Evolutionary conservation across 2,329 filamentous ascomycete genomes (phyloP), one percentile per base, ranked within the genome.

Genomic region (Aspergillus hortae): DNA sequence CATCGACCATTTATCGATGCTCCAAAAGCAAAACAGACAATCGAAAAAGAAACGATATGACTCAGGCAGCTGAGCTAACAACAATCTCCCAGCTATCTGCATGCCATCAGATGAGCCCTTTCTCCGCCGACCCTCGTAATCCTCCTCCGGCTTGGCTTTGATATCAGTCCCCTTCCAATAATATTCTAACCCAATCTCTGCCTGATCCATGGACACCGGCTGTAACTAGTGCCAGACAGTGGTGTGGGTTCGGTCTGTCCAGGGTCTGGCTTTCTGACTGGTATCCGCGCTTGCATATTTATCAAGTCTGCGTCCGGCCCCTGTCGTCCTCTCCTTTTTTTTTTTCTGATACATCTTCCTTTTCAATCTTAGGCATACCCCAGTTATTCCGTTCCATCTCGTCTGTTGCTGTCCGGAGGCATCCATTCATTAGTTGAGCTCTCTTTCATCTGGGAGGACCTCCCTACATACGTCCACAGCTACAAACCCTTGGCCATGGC

Each of bases 401-500:
- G 33, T 33, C 12, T 14, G 14, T 21, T 21, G 30, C 17, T 27
- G 32, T 21, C 30, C 17, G n/a, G 38, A 4, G 17, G 15, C 38
- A 42, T 42, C 19, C 38, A 42, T 23, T 42, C 38, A 4, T 42
- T 42, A 10, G 33, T 36, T 9, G 33, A 36, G 7, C 17, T 17
- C 35, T n/a, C 14, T 38, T 9, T 38, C 35, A 2, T 17, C 11
- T 38, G 14, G 35, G 25, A 27, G 36, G 11, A 12, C 36, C 36
- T 23, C 21, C 40, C 10, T 43, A n/a, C 19, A n/a, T 11, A n/a
- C 35, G 4, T 17, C 35, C 35, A n/a, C 27, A 6, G 19, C 23
- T 43, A 19, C 27, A 12, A 23, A 51, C 42, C 35, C 52, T 52
- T 54, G 52, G 61, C 46, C 41, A 72, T 73, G 71, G 64, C 69